Evolutionary conservation across 2,329 filamentous ascomycete genomes (phyloP), one percentile per base, ranked within the genome.

Genomic region (Penicillium sp.): DNA sequence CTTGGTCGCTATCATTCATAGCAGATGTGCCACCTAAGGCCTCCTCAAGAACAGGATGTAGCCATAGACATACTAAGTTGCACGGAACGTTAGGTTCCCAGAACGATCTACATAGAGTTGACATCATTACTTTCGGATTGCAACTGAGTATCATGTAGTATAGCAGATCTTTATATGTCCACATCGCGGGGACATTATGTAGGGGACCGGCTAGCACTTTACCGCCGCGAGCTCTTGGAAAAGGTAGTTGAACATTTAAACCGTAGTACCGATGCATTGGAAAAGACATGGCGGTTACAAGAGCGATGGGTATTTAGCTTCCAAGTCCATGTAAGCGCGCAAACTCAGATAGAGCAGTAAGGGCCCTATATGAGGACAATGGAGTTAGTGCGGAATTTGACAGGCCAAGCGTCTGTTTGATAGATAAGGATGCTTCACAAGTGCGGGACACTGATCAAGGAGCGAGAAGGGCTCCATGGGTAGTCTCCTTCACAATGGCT

Each of bases 81-180:
- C 66, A 66, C 37, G 65, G 63, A 13, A 67, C 55, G 4, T 47
- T 59, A 3, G 40, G 57, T 53, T 66, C 63, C 63, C 65, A 67
- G 26, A 67, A 68, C 47, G 47, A 54, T 19, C 63, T 65, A 55
- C 64, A 66, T 1, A 64, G 44, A n/a, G 55, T 17, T 4, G 61
- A 66, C 9, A 65, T 62, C 26, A 70, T 57, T 5, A 59, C 30
- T 37, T 65, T 62, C 1, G 61, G 65, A n/a, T n/a, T 61, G 28
- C 63, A 66, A 35, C 67, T 67, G 26, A 69, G 42, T 19, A 49
- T 66, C 17, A 69, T 63, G 47, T 66, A 69, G 19, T 66, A 67
- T 13, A 68, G 24, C 4, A 65, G 40, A 6, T 65, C 35, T 3
- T 62, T 38, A n/a, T n/a, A n/a, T n/a, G n/a, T n/a, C n/a, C n/a